Evolutionary conservation across 371 early-diverging fungal genomes (phyloP), one percentile per base, ranked within the genome.

Genomic region (Thermomucor indicae-seudaticae): DNA sequence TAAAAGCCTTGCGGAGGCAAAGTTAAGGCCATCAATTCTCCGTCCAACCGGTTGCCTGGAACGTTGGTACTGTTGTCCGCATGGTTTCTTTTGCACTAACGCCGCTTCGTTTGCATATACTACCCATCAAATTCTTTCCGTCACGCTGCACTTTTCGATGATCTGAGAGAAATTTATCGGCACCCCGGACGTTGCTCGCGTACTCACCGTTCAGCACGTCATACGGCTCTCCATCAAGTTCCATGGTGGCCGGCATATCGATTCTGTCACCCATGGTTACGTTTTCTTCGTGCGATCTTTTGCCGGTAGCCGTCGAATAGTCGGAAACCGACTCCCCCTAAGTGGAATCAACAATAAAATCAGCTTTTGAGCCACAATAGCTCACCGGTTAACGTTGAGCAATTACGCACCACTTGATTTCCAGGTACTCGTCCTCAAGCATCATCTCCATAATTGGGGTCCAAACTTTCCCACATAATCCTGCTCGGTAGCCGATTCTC

Each of bases 11-110:
- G 49, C 16, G 60, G 52, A 12, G 29, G 3, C 2, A 60, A 19
- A 14, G 6, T 52, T 30, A 53, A 16, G 1, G 52, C 32, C 29
- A 51, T 55, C 17, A 61, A 10, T 39, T 61, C 53, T 11, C 53
- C 56, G 34, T 61, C 53, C 10, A 61, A 40, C 53, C 50, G 0
- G 44, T 49, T 31, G 53, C 51, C 43, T 61, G 53, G 29, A 61
- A 61, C 22, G 40, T 25, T 35, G 60, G 49, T 3, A 51, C 43
- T 5, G 51, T 22, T 8, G 51, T 27, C 3, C 28, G 55, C 20
- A 7, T 46, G 44, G 19, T n/a, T 35, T 53, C 53, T n/a, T 41
- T 41, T 8, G 4, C 12, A 4, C 29, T 12, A 4, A 34, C 27
- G 30, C 28, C 16, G 8, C 24, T 10, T 14, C 29, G 34, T 4